phyloP scores from a whole-genome alignment of 306 rosid species.

The Adenanthera pavonina region DNA sequence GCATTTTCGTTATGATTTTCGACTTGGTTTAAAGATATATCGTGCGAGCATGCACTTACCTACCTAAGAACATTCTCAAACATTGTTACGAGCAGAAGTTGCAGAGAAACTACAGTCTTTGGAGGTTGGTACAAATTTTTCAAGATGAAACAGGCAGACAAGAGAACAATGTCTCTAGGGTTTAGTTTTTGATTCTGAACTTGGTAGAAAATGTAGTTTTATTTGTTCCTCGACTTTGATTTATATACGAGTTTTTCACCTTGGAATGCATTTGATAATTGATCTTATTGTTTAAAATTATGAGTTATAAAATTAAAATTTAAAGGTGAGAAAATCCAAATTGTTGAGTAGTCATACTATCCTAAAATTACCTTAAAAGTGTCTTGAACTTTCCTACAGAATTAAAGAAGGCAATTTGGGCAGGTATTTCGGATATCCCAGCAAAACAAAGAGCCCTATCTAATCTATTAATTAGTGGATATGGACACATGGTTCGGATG shows the following conservation, averaged over 20 bases:
- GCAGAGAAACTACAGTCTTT: background rate
- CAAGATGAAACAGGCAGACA: background rate
- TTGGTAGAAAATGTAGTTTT: background rate
- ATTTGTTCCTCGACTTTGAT: background rate
- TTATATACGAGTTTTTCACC: background rate
- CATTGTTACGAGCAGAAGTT: background rate
- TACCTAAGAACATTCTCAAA: background rate
- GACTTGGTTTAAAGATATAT: background rate
- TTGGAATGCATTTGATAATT: background rate
- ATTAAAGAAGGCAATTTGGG: background rate
- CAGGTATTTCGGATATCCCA: background rate
- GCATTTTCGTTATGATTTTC: background rate
- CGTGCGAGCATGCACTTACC: slow-evolving; percentile 3
- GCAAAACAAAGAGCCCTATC: background rate
- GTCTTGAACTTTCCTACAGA: background rate
- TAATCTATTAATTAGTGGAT: background rate
- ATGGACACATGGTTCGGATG: background rate
- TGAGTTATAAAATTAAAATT: background rate
- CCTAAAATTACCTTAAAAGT: background rate
- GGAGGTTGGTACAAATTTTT: background rate
- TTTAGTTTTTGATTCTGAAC: background rate
- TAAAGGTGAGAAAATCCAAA: background rate
- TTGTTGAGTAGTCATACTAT: background rate
- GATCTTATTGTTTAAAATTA: background rate
- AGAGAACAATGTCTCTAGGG: background rate